phyloP scores from a whole-genome alignment of 768 basidiomycete species.

The Auricularia sp. region DNA sequence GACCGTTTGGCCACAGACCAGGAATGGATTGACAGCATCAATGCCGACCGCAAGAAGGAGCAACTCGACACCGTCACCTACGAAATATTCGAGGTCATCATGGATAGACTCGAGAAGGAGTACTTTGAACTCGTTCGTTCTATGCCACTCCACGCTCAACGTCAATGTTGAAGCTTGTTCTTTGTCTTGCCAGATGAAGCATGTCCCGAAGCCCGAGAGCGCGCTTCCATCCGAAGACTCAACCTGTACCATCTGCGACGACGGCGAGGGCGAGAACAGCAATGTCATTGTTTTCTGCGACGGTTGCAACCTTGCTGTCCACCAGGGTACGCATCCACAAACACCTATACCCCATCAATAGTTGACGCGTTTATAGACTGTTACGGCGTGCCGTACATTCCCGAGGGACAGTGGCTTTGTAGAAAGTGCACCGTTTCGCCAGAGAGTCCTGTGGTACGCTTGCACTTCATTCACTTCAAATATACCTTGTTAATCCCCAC shows the following conservation, averaged over 20 bases:
- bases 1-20: slow-evolving; percentile 46
- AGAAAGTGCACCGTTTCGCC: slow-evolving; percentile 97
- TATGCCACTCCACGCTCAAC: not conserved
- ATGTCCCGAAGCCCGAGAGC: slow-evolving; percentile 79
- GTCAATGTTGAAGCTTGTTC: not conserved
- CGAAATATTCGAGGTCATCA: slow-evolving; percentile 89
- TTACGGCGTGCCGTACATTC: slow-evolving; percentile 98
- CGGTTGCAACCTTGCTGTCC: slow-evolving; percentile 97
- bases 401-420: slow-evolving; percentile 99
- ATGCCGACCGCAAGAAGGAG: slow-evolving; percentile 70
- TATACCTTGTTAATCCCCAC: not conserved
- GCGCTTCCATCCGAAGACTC: slow-evolving; percentile 91
- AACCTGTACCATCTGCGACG: slow-evolving; percentile 94
- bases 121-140: slow-evolving; percentile 85
- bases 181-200: slow-evolving; percentile 61
- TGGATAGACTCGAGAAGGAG: slow-evolving; percentile 97
- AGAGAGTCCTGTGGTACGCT: slow-evolving; percentile 83
- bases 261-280: slow-evolving; percentile 95
- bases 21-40: slow-evolving; percentile 86
- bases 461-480: not conserved
- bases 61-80: slow-evolving; percentile 60
- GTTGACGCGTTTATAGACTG: slow-evolving; percentile 53
- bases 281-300: slow-evolving; percentile 99
- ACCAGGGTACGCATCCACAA: slow-evolving; percentile 63
- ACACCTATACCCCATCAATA: not conserved